These are phyloP conservation scores for Lachnellula cervina DNA, from an alignment of 2,329 filamentous ascomycete species.

Conservation along the genomic window DNA sequence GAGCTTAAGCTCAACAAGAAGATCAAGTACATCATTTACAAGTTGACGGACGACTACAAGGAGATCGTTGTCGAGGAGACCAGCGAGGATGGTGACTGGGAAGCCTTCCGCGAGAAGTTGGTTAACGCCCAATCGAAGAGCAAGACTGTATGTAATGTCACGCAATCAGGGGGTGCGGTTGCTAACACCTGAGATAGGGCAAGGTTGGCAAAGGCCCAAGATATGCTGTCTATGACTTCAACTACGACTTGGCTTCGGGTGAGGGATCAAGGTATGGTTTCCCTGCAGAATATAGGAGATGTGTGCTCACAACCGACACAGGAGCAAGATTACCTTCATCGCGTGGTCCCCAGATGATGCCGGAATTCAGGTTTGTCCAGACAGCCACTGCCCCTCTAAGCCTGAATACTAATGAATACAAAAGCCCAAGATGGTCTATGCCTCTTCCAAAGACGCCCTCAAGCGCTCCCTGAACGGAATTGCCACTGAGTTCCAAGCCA, in stretches of 20 bases:
- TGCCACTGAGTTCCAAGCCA: slow-evolving; percentile 74
- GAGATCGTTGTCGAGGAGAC: slow-evolving; percentile 76
- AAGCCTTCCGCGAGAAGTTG: slow-evolving; percentile 71
- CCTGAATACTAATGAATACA: slow-evolving; percentile 5
- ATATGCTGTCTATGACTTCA: slow-evolving; percentile 82
- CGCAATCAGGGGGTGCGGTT: not conserved
- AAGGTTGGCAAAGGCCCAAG: slow-evolving; percentile 63
- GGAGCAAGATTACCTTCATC: slow-evolving; percentile 76
- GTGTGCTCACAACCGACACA: slow-evolving; percentile 31
- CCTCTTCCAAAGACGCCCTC: slow-evolving; percentile 80
- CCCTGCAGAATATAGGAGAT: slow-evolving; percentile 15
- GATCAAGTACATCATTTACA: slow-evolving; percentile 84
- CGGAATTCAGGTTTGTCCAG: slow-evolving; percentile 61
- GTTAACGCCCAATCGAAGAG: slow-evolving; percentile 67
- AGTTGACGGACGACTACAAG: slow-evolving; percentile 78
- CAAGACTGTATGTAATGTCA: slow-evolving; percentile 50
- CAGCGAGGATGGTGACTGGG: slow-evolving; percentile 62
- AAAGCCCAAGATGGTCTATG: slow-evolving; percentile 85
- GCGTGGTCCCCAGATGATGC: slow-evolving; percentile 81
- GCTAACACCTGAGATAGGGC: slow-evolving; percentile 40
- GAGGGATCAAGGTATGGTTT: slow-evolving; percentile 63
- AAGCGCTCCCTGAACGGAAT: slow-evolving; percentile 75
- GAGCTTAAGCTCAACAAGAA: slow-evolving; percentile 78
- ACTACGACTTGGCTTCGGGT: slow-evolving; percentile 66
- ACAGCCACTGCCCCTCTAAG: not conserved